These are phyloP conservation scores for Coemansia sp. DNA, from an alignment of 192 early-diverging fungal species.

Conservation along the genomic window DNA sequence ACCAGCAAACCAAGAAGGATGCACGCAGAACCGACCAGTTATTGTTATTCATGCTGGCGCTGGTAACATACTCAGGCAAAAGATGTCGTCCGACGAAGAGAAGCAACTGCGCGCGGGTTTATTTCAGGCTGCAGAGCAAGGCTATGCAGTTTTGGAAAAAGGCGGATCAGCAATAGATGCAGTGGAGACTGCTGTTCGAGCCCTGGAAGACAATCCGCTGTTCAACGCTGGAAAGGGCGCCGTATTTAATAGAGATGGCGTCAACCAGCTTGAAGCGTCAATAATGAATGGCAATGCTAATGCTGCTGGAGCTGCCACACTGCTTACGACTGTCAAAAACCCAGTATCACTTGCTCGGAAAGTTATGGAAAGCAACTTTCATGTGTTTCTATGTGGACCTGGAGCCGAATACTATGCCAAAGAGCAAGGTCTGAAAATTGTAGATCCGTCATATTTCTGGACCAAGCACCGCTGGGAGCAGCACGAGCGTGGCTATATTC, in stretches of 20 bases:
- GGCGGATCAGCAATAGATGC: constrained; percentile 37
- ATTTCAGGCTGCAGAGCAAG: constrained; percentile 15
- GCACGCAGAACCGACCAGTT: not conserved
- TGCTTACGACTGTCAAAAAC: constrained; percentile 33
- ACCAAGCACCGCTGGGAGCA: constrained; percentile 43
- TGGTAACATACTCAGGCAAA: constrained; percentile 25
- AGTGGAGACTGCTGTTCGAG: constrained; percentile 45
- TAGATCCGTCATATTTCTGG: constrained; percentile 35
- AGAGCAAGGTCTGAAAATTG: constrained; percentile 27
- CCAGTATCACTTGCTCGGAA: constrained; percentile 40
- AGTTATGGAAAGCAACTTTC: constrained; percentile 31
- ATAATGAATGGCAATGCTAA: constrained; percentile 27
- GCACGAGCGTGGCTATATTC: constrained; percentile 28
- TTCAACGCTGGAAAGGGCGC: constrained; percentile 43
- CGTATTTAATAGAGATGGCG: constrained; percentile 29
- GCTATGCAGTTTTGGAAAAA: constrained; percentile 20
- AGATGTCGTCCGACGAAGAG: constrained; percentile 26
- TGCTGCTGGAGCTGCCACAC: constrained; percentile 37
- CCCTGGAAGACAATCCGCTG: constrained; percentile 39
- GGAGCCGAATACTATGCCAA: constrained; percentile 33
- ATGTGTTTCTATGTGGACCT: constrained; percentile 31
- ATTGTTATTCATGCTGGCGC: constrained; percentile 44
- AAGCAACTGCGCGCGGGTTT: constrained; percentile 21
- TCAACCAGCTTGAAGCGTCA: constrained; percentile 40
- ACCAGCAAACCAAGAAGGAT: not conserved